A percentile compares a stretch with the other conserved stretches of the same genome.
Conservation (phyloP, 2,329 filamentous ascomycete species). For the Didymellaceae sp. region DNA sequence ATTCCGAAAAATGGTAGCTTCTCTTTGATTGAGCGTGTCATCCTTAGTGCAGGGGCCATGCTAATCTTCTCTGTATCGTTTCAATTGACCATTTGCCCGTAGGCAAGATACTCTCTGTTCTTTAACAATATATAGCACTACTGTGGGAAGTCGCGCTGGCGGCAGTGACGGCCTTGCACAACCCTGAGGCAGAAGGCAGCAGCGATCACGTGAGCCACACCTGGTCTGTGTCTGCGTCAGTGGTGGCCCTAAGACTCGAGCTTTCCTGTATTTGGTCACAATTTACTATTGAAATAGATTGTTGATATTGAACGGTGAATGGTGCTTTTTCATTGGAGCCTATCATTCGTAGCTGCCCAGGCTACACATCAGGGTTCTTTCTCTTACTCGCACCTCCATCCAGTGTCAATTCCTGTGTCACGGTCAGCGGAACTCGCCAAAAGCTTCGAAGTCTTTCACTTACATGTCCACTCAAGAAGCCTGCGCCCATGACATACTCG, state of each 20-base stretch:
- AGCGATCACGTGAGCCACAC: constrained; percentile 1
- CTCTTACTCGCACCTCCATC: constrained; percentile 32
- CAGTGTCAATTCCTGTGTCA: constrained; percentile 25
- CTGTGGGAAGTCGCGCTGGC: too few relatives aligned
- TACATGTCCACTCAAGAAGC: constrained; percentile 49
- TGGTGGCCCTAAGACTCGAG: background rate
- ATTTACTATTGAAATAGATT: too few relatives aligned
- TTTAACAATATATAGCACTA: background rate
- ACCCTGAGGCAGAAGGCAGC: background rate
- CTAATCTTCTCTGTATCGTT: constrained; percentile 49
- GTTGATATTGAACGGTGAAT: too few relatives aligned
- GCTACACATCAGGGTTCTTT: constrained; percentile 28
- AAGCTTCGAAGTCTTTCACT: constrained; percentile 32
- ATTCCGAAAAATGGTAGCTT: constrained; percentile 44
- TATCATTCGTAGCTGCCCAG: background rate
- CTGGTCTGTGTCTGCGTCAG: background rate
- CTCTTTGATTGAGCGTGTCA: constrained; percentile 65
- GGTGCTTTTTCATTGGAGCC: too few relatives aligned
- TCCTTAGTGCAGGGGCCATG: constrained; percentile 80
- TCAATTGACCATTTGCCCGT: constrained; percentile 27
- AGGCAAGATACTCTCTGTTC: background rate
- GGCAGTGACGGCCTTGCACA: too few relatives aligned
- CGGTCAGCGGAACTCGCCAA: background rate
- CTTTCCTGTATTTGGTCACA: background rate
- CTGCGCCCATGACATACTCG: constrained; percentile 50